Evolutionary conservation across 1,284 basidiomycete species (phyloP), one percentile per base, ranked within the genome.

Genomic region (Exobasidium rhododendri): DNA sequence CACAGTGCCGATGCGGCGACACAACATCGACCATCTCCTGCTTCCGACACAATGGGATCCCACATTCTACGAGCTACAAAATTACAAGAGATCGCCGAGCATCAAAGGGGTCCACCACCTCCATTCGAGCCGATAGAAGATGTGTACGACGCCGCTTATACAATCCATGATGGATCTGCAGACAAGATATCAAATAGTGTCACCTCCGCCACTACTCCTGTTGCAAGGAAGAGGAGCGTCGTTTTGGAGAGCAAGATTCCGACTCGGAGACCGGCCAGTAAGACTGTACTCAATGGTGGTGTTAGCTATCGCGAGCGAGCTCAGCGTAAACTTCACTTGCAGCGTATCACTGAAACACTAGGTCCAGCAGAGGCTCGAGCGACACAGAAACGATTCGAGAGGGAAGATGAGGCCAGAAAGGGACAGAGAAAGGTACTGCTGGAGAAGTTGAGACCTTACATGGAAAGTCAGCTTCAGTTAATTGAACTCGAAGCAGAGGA

Each of bases 401-500:
- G 26, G 47, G 5, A 24, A 6, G 47, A 50, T 26, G 47, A 20
- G 4, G 13, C 14, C 14, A 50, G 47, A 13, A 50, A 28, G 26
- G 13, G 28, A 26, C n/a, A 28, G 26, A 4, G 47, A 26, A 50
- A 50, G 26, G 26, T 28, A 17, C 24, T 24, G 4, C 28, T 50
- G 13, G 5, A 24, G 3, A 6, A 20, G 20, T 13, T 50, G 26
- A 20, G 28, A 50, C 47, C 47, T 26, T 50, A 50, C 47, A 50
- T 50, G 26, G 47, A 50, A 13, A 20, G 47, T 20, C n/a, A 50
- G 13, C n/a, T 50, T 13, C 47, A 28, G 3, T 26, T 50, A 13
- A 50, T 50, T 26, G 47, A 50, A 6, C 28, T 50, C 4, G 47
- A 50, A 50, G 47, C 47, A 4, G 47, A 50, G 13, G 47, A 50